These are phyloP conservation scores for Acanthamoeba healyi DNA, from an alignment of 208 protist species.

Conservation along the genomic window DNA sequence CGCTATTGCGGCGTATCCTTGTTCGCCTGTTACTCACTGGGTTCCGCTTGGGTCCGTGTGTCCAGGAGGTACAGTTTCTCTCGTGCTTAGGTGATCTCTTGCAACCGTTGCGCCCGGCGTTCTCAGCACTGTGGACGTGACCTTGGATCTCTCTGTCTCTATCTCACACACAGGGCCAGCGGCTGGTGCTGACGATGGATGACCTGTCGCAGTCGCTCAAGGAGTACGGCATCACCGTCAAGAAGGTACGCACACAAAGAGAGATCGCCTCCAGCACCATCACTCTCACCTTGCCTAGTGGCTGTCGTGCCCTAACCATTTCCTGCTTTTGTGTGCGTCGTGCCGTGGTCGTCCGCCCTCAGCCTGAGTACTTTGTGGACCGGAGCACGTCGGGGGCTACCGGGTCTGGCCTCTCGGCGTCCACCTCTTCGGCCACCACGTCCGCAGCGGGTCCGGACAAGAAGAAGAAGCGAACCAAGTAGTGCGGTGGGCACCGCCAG, in stretches of 20 bases:
- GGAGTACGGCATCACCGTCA: conserved; percentile 83
- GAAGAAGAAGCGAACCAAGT: conserved; percentile 36
- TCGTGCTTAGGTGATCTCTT: too few relatives aligned
- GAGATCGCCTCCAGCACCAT: conserved; percentile 65
- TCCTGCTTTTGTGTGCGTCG: too few relatives aligned
- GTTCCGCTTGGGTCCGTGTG: too few relatives aligned
- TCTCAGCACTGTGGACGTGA: too few relatives aligned
- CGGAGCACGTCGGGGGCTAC: background rate
- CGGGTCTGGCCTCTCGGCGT: background rate
- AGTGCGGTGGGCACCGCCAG: background rate
- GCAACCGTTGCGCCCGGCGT: too few relatives aligned
- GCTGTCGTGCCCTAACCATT: too few relatives aligned
- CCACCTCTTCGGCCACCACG: background rate
- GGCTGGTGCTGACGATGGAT: conserved; percentile 81
- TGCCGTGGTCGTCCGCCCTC: too few relatives aligned
- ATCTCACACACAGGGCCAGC: conserved; percentile 82
- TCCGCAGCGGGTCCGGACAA: background rate
- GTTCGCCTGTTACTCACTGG: too few relatives aligned
- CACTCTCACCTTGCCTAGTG: too few relatives aligned
- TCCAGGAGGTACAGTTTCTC: conserved; percentile 17
- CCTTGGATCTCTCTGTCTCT: background rate
- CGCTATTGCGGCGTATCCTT: too few relatives aligned
- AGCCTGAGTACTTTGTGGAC: conserved; percentile 36
- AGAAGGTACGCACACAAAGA: conserved; percentile 77
- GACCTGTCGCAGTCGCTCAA: conserved; percentile 80